These are phyloP conservation scores for Dalechampia spathulata DNA, from an alignment of 441 rosid genomes.

Conservation along the genomic window DNA sequence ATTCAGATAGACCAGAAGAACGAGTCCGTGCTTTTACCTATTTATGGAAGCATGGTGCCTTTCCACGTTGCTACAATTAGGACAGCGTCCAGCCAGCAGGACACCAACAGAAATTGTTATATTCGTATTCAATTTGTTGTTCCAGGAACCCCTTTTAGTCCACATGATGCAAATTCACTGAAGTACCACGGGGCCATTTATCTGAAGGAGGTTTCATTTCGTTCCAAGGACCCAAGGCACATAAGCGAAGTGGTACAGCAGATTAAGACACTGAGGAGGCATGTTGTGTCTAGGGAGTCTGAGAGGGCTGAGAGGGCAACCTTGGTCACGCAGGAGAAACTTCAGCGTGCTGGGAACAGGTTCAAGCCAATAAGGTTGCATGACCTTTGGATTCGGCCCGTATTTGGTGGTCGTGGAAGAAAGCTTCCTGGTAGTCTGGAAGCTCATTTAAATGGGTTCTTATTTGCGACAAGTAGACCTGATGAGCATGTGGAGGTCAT, in stretches of 20 bases:
- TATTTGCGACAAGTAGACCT: conserved; percentile 59
- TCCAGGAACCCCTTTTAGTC: conserved; percentile 57
- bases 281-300: conserved; percentile 66
- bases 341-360: conserved; percentile 67
- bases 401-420: conserved; percentile 75
- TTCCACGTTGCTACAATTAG: conserved; percentile 62
- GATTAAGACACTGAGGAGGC: conserved; percentile 64
- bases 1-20: conserved; percentile 76
- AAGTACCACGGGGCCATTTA: conserved; percentile 44
- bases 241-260: conserved; percentile 54
- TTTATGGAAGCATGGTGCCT: conserved; percentile 61
- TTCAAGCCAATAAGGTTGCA: conserved; percentile 68
- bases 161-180: conserved; percentile 37
- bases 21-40: conserved; percentile 71
- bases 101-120: conserved; percentile 62
- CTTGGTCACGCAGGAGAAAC: conserved; percentile 77
- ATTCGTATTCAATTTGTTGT: conserved; percentile 54
- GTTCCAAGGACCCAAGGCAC: conserved; percentile 64
- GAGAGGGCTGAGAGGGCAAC: conserved; percentile 93
- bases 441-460: conserved; percentile 75
- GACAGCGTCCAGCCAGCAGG: conserved; percentile 77
- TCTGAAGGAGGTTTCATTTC: conserved; percentile 55
- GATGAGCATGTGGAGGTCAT: conserved; percentile 73
- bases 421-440: conserved; percentile 74
- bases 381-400: conserved; percentile 82